Conservation (phyloP, 306 rosid genomes). For the Prunus fruticosa region DNA sequence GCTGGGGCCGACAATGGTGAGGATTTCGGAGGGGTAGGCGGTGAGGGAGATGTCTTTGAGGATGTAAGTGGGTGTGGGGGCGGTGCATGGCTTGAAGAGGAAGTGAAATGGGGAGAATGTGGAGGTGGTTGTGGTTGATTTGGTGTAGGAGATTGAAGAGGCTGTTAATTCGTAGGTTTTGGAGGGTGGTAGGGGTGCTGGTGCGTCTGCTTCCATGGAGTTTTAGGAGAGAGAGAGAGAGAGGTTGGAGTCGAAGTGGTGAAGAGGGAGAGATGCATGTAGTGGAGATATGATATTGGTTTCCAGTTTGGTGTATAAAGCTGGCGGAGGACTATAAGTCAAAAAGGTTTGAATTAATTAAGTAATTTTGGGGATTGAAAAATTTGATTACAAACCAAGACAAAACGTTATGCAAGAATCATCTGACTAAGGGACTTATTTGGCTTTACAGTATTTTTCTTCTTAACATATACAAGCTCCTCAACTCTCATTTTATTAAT, state of each 20-base stretch:
- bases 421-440: too few relatives aligned
- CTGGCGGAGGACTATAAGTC: neutral
- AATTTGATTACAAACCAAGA: too few relatives aligned
- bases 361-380: neutral
- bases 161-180: conserved; percentile 70
- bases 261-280: conserved; percentile 15
- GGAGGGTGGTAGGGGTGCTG: conserved; percentile 17
- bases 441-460: neutral
- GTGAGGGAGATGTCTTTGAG: conserved; percentile 69
- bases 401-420: too few relatives aligned
- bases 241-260: conserved; percentile 11
- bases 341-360: neutral
- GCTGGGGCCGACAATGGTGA: conserved; percentile 89
- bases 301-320: conserved; percentile 7
- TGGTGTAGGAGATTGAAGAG: conserved; percentile 67
- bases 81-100: conserved; percentile 53
- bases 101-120: conserved; percentile 23
- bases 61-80: conserved; percentile 54
- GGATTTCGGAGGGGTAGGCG: conserved; percentile 68
- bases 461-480: too few relatives aligned
- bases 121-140: conserved; percentile 42
- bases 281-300: neutral
- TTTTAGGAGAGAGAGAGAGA: neutral
- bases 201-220: conserved; percentile 49
- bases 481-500: neutral